Evolutionary conservation across 108 stramenopile genomes (phyloP).

Genomic region (Stephanodiscus triporus): DNA sequence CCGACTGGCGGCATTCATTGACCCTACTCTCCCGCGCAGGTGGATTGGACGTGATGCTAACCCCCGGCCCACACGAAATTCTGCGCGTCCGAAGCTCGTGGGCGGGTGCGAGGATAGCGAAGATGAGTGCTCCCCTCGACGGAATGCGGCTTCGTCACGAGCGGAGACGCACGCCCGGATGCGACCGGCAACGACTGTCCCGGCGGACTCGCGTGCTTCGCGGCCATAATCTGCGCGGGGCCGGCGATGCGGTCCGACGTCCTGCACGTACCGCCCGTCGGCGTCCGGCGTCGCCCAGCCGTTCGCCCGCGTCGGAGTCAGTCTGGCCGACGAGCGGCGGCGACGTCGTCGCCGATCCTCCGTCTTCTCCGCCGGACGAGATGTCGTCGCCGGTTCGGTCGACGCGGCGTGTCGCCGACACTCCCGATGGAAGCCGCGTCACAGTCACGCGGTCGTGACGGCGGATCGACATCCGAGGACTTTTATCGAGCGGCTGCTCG

Average conservation of each 20-base stretch:
- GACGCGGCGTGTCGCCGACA: too few species aligned
- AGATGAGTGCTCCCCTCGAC: not conserved
- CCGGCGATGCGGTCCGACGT: not conserved
- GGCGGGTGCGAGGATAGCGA: constrained; percentile 2
- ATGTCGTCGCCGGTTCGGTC: too few species aligned
- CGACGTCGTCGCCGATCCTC: too few species aligned
- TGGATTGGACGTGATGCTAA: not conserved
- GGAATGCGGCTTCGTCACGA: not conserved
- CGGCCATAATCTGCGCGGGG: not conserved
- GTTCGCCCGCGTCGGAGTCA: too few species aligned
- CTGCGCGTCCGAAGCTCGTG: constrained; percentile 22
- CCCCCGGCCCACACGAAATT: constrained; percentile 10
- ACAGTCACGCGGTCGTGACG: too few species aligned
- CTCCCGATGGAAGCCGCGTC: too few species aligned
- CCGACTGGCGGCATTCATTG: too few species aligned
- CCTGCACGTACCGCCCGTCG: not conserved
- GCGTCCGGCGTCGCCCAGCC: too few species aligned
- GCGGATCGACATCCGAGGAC: too few species aligned
- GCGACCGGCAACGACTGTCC: constrained; percentile 15
- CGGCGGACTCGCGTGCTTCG: constrained; percentile 1
- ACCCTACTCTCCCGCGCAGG: not conserved
- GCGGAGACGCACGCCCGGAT: not conserved
- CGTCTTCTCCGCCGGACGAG: too few species aligned
- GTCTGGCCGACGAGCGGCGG: too few species aligned
- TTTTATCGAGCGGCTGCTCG: too few species aligned